Evolutionary conservation across 2,329 filamentous ascomycete species (phyloP), one percentile per base, ranked within the genome.

Genomic region (Curvularia spicifera): DNA sequence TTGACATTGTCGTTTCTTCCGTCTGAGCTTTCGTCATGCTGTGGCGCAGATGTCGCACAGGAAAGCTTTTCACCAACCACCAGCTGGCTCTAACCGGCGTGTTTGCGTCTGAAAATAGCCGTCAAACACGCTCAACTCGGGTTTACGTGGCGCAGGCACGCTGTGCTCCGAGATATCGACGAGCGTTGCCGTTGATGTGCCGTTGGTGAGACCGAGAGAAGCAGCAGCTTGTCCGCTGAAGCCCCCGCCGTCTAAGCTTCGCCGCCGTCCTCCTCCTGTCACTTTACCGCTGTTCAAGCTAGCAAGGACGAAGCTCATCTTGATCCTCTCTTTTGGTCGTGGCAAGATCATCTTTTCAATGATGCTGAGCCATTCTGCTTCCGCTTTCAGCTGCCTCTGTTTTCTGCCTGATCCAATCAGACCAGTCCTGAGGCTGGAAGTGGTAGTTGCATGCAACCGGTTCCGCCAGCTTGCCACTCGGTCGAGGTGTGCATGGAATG

Each of bases 401-500:
- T 68, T 67, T 22, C 74, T 62, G 2, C 72, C 71, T 5, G 71
- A 69, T 13, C 71, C 71, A 18, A 69, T 65, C 7, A 69, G 53
- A 0, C 71, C 73, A 8, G 67, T 71, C 12, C 72, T 65, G 10
- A 74, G 67, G 5, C 65, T 66, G 0, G 72, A 69, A 24, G 66
- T 77, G 6, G 68, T 74, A 6, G 70, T 64, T 46, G 70, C 73
- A 20, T 69, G 69, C 22, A 74, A 64, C 15, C 71, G 64, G 57
- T 68, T 75, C 13, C 72, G 68, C 73, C 70, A 76, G 48, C 64
- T 73, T 15, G 57, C 67, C 0, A 78, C 76, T 6, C 71, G 72
- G 40, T 77, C 75, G 2, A 77, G 64, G 54, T 79, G 76, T 8
- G 73, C 71, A 50, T 79, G 77, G 66, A 77, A 79, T 3, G 71